Percentiles rank a stretch among this genome's conserved stretches.
phyloP scores from a whole-genome alignment of 305 asterid genomes.

The Fraxinus platypoda region DNA sequence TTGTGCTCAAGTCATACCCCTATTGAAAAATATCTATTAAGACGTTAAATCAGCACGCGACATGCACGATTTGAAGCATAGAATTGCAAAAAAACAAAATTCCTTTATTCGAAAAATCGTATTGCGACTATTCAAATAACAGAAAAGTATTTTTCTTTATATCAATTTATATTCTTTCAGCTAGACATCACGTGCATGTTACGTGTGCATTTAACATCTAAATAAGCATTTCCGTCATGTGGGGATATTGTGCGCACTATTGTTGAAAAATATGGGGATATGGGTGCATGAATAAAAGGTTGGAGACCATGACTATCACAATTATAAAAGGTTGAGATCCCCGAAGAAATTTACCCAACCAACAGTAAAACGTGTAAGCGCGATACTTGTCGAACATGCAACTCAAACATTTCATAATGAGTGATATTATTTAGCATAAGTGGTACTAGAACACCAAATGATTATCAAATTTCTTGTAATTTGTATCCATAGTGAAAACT shows the following conservation, averaged over 20 bases:
- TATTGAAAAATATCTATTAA: neutral
- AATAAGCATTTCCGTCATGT: neutral
- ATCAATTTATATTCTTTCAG: neutral
- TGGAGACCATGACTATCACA: neutral
- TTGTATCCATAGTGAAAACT: neutral
- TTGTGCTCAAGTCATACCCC: neutral
- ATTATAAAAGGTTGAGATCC: neutral
- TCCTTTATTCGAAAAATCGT: neutral
- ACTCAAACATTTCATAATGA: neutral
- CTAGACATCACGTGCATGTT: neutral
- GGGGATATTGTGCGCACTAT: neutral
- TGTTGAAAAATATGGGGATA: neutral
- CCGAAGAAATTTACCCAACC: neutral
- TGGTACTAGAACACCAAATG: neutral
- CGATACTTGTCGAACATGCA: neutral
- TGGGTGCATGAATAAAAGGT: neutral
- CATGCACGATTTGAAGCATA: neutral
- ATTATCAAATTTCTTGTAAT: neutral
- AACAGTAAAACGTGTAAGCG: neutral
- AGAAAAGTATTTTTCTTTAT: neutral
- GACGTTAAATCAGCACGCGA: neutral
- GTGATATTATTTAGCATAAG: no score
- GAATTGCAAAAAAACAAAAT: neutral
- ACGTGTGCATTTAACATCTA: neutral
- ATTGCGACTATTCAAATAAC: neutral